These are phyloP conservation scores for Purpureocillium lavendulum DNA, from an alignment of 2,329 filamentous ascomycete genomes.

Conservation along the genomic window DNA sequence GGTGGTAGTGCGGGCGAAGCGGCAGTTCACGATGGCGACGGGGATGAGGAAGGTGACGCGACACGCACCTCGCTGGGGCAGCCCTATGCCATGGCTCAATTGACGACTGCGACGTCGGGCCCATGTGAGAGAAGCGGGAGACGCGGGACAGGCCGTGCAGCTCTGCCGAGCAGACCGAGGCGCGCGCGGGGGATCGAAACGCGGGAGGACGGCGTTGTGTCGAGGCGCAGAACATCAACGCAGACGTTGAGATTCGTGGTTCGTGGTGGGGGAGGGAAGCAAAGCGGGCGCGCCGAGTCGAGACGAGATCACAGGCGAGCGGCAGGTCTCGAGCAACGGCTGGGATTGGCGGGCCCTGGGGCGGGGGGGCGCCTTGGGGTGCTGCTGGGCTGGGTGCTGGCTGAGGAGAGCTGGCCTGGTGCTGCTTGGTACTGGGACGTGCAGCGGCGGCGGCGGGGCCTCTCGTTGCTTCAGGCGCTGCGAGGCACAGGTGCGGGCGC, in stretches of 20 bases:
- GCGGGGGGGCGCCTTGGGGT: too few species aligned
- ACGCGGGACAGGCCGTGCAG: neutral
- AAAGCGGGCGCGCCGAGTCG: neutral
- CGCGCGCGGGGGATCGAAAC: too few species aligned
- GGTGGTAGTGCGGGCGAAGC: neutral
- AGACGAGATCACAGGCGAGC: neutral
- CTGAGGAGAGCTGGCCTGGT: too few species aligned
- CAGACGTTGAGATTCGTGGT: neutral
- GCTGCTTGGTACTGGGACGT: too few species aligned
- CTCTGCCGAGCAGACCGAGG: neutral
- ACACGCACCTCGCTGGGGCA: slow-evolving; percentile 34
- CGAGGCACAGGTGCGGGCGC: too few species aligned
- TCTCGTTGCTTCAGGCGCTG: too few species aligned
- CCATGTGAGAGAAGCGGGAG: slow-evolving; percentile 25
- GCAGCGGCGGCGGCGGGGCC: too few species aligned
- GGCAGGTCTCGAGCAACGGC: too few species aligned
- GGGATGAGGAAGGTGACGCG: too few species aligned
- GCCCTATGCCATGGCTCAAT: slow-evolving; percentile 41
- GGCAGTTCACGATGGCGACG: neutral
- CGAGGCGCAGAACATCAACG: neutral
- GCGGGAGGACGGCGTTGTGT: neutral
- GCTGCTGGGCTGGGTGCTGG: too few species aligned
- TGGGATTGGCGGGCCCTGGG: too few species aligned
- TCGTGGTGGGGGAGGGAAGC: neutral
- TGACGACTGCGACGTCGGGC: slow-evolving; percentile 29